Base-by-base conservation (phyloP, 148 eudicot genomes). In the Bassia scoparia region DNA sequence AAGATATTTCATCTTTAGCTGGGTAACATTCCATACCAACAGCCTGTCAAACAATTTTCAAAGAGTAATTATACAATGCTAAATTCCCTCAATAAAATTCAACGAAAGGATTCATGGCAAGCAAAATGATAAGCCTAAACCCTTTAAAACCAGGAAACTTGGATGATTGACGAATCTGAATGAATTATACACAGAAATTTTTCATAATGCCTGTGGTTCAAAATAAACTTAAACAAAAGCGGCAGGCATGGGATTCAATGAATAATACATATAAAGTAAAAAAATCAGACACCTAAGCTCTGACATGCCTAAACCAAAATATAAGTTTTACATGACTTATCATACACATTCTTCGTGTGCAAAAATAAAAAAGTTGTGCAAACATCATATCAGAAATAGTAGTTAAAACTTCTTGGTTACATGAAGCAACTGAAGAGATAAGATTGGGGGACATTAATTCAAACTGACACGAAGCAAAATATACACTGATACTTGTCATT, bases 11-110 rank as follows among this genome's bases (percentile, higher is more conserved):
- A 71, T 86, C 76, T 63, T 70, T 68, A 76, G 86, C 79, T 96
- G 99, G 65, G 85, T 89, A n/a, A 71, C 97, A 96, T 70, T 96
- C 96, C 85, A 76, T 75, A 97, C 99, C 92, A 67, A 83, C 74
- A 66, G 99, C 92, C 99, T 96, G 86, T 78, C 72, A 70, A 37
- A 55, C 68, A 62, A 76, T 61, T n/a, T 59, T 56, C 27, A 68
- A 77, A 71, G 56, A 76, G 41, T 72, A 60, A 16, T 17, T 59
- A 67, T 48, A 70, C 48, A 41, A 12, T 27, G 27, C 23, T 21
- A 53, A 70, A 26, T 66, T 14, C 23, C n/a, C 56, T 8, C 56
- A 20, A 56, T 18, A 69, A 43, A 49, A 30, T 38, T 56, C n/a
- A n/a, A 29, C 54, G 44, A 58, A 52, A 18, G 14, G 63, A 15